A percentile compares a stretch with the other conserved stretches of the same genome.
Conservation (phyloP, 495 filamentous ascomycete species). For the Penicillium mononematosum region DNA sequence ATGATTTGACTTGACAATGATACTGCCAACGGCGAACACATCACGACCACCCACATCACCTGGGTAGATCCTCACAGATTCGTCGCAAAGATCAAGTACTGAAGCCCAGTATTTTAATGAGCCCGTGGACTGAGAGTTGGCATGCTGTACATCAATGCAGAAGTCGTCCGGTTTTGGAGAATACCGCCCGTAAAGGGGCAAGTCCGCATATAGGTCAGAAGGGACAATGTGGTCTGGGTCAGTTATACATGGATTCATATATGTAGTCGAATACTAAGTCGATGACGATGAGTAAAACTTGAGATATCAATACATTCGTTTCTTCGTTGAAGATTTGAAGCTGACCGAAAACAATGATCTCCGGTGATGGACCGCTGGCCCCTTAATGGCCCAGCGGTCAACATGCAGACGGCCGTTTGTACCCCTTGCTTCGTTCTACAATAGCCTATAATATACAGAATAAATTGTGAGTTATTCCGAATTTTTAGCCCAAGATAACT, state of each 20-base stretch:
- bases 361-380: too few relatives aligned
- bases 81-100: slow-evolving; percentile 34
- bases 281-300: not conserved
- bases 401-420: not conserved
- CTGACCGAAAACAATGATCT: not conserved
- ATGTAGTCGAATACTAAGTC: too few relatives aligned
- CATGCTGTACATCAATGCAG: slow-evolving; percentile 29
- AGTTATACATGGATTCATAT: slow-evolving; percentile 32
- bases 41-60: slow-evolving; percentile 40
- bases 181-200: slow-evolving; percentile 41
- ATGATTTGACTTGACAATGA: slow-evolving; percentile 48
- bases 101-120: slow-evolving; percentile 40
- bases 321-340: not conserved
- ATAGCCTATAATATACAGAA: too few relatives aligned
- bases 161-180: slow-evolving; percentile 35
- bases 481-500: too few relatives aligned
- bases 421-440: not conserved
- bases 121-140: slow-evolving; percentile 31
- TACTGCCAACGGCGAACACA: slow-evolving; percentile 46
- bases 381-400: too few relatives aligned
- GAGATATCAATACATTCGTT: not conserved
- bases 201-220: slow-evolving; percentile 35
- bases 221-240: slow-evolving; percentile 36
- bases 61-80: slow-evolving; percentile 33
- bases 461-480: too few relatives aligned